Base-by-base conservation (phyloP, 2,329 filamentous ascomycete genomes). In the Apiospora sp. region DNA sequence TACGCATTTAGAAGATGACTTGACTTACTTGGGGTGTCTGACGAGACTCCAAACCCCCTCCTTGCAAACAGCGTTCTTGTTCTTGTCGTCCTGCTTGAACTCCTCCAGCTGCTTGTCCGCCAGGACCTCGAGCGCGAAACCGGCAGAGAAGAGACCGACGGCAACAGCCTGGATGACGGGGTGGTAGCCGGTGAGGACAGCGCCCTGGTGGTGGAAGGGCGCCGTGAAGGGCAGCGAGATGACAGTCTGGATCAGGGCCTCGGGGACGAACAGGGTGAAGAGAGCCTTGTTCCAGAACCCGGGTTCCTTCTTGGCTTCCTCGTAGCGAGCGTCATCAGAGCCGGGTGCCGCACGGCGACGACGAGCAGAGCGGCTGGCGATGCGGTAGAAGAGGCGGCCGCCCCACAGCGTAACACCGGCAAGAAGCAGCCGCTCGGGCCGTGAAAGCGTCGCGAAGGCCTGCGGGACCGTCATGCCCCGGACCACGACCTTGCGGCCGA, bases 11-110 rank as follows among this genome's bases (percentile, higher is more conserved):
- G 12, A 69, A n/a, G n/a, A 4, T 24, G 27, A 14, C 6, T 46
- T 72, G 24, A 82, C 87, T 79, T 82, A 90, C 88, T 91, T 91
- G 0, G 89, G 89, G 80, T 91, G 89, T 68, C 90, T 82, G 37
- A 91, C 88, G 44, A 91, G 84, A 75, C 87, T 89, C 88, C 88
- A 91, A 43, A 91, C 89, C 16, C 89, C 89, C n/a, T 88, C 84
- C 19, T 86, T 84, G 74, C 87, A 84, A 43, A 90, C 81, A 49
- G 81, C 82, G 3, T 71, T 71, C 46, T 82, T 81, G 22, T 78
- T 76, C 22, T 83, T 82, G 30, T 84, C 79, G 64, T 72, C 71
- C 69, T 73, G 74, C n/a, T 86, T 85, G 78, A 89, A 88, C 46
- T 83, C 77, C 67, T 87, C 86, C 19, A 91, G 81, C 77, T 91